phyloP scores from a whole-genome alignment of 768 basidiomycete genomes.

The Auriculariales sp. region DNA sequence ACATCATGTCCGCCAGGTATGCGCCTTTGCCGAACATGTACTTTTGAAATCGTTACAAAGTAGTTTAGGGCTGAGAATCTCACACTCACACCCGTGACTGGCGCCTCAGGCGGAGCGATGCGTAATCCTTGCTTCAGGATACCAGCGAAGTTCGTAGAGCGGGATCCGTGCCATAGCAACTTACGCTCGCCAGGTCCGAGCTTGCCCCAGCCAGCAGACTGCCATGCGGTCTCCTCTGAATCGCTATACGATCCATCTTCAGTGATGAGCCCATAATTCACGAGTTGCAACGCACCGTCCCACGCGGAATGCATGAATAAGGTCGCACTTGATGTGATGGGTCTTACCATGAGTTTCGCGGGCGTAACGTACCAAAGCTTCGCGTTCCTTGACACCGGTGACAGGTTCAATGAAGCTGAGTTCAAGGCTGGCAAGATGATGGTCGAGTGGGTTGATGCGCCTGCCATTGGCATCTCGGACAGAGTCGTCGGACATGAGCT shows the following conservation, averaged over 20 bases:
- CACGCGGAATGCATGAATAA: conserved; percentile 37
- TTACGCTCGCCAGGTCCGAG: conserved; percentile 34
- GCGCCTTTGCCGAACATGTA: conserved; percentile 59
- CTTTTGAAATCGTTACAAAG: not conserved
- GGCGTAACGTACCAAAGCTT: conserved; percentile 30
- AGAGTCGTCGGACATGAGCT: conserved; percentile 30
- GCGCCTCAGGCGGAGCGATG: conserved; percentile 51
- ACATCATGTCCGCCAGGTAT: conserved; percentile 57
- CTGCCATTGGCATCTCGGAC: conserved; percentile 29
- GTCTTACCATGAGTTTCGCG: conserved; percentile 43
- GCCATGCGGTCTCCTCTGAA: conserved; percentile 25
- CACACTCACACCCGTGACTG: conserved; percentile 24
- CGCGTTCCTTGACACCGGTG: conserved; percentile 29
- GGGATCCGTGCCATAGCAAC: conserved; percentile 49
- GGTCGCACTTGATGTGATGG: conserved; percentile 29
- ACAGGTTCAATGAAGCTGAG: conserved; percentile 40
- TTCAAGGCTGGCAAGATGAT: conserved; percentile 36
- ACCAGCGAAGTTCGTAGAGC: conserved; percentile 46
- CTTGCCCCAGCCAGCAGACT: conserved; percentile 28
- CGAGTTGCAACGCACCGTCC: conserved; percentile 25
- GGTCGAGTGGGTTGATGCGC: conserved; percentile 40
- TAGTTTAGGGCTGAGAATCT: not conserved
- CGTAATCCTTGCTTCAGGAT: conserved; percentile 48
- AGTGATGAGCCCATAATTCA: not conserved
- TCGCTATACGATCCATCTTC: conserved; percentile 11